These are phyloP conservation scores for Cercospora sesami DNA, from an alignment of 2,329 filamentous ascomycete genomes.

Conservation along the genomic window DNA sequence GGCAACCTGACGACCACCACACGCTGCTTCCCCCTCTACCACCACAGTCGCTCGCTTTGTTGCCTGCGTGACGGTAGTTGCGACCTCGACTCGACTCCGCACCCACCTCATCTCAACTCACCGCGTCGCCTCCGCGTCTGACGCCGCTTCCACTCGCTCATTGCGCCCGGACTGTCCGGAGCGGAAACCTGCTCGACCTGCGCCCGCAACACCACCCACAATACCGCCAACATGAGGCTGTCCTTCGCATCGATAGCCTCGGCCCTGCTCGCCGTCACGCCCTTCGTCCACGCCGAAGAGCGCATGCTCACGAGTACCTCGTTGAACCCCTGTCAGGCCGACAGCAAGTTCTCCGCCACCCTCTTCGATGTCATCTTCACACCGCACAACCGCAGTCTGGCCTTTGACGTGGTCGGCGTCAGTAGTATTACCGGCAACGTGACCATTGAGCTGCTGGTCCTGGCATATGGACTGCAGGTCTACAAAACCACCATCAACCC, in stretches of 20 bases:
- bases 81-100: background rate
- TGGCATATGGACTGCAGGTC: constrained; percentile 79
- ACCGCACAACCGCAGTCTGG: constrained; percentile 69
- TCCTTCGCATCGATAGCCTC: constrained; percentile 33
- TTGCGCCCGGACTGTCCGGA: constrained; percentile 21
- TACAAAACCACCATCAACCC: constrained; percentile 70
- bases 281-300: constrained; percentile 56
- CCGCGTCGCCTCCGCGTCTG: constrained; percentile 18
- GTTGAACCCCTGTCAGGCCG: constrained; percentile 78
- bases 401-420: constrained; percentile 74
- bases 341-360: constrained; percentile 82
- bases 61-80: background rate
- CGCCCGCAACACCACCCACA: constrained; percentile 4
- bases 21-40: background rate
- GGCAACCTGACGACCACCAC: background rate
- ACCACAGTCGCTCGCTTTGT: constrained; percentile 8
- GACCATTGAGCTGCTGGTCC: constrained; percentile 70
- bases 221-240: constrained; percentile 30
- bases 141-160: constrained; percentile 26
- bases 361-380: constrained; percentile 84
- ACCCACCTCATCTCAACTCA: constrained; percentile 5
- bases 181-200: constrained; percentile 17
- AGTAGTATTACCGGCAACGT: constrained; percentile 84
- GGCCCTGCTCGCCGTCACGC: constrained; percentile 41
- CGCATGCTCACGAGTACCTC: constrained; percentile 77